These are phyloP conservation scores for Penicillium concentricum DNA, from an alignment of 2,329 filamentous ascomycete species.

Conservation along the genomic window DNA sequence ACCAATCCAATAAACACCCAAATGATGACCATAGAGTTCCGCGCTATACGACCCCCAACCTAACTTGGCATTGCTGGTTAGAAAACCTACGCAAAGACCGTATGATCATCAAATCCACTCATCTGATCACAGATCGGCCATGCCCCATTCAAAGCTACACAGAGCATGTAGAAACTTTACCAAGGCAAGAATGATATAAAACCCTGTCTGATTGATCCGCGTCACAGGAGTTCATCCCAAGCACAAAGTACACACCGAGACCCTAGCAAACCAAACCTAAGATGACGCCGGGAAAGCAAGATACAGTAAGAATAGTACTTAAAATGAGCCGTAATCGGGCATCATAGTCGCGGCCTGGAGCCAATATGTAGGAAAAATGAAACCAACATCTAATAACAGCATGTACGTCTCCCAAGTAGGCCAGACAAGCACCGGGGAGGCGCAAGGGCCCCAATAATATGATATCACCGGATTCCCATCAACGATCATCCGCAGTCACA, in stretches of 20 bases:
- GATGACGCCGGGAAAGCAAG: background rate
- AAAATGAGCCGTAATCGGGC: background rate
- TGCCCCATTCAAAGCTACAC: background rate
- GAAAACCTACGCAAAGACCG: background rate
- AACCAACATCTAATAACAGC: slow-evolving; percentile 1
- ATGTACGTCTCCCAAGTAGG: background rate
- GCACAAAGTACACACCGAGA: background rate
- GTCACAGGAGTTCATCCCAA: background rate
- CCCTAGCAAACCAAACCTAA: background rate
- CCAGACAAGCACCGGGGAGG: background rate
- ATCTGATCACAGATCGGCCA: background rate
- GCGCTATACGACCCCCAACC: background rate
- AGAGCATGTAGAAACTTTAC: background rate
- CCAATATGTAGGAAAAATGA: slow-evolving; percentile 4
- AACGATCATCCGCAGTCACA: background rate
- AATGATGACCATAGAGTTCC: background rate
- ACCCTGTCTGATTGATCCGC: background rate
- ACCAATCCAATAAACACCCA: background rate
- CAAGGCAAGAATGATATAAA: background rate
- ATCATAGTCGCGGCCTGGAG: background rate
- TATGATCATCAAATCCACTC: background rate
- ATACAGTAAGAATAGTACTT: background rate
- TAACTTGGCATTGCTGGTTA: background rate
- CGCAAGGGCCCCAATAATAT: slow-evolving; percentile 11
- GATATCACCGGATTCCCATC: slow-evolving; percentile 4